Conservation (phyloP, 2,329 filamentous ascomycete species). For the Thermothelomyces thermophilus region DNA sequence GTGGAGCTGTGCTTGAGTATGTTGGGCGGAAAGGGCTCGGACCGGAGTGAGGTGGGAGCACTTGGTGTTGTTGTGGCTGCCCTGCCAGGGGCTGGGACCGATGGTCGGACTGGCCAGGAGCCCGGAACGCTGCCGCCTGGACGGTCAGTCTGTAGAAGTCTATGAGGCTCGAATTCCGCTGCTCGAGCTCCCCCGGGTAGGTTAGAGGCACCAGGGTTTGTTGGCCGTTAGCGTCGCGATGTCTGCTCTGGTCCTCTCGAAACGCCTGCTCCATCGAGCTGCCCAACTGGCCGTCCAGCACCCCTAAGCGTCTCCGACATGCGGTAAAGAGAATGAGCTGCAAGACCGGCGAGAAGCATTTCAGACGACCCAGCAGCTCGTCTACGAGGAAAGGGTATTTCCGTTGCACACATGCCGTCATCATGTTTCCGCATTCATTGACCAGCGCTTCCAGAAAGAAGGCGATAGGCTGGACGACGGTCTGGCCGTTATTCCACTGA, state of each 20-base stretch:
- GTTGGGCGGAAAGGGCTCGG: background rate
- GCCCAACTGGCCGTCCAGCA: conserved; percentile 19
- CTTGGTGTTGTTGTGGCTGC: background rate
- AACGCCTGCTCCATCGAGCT: conserved; percentile 23
- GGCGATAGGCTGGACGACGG: conserved; percentile 32
- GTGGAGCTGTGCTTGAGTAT: background rate
- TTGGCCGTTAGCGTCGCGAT: conserved; percentile 7
- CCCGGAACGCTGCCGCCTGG: background rate
- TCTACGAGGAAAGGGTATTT: conserved; percentile 30
- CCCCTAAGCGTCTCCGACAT: conserved; percentile 24
- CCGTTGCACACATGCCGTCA: conserved; percentile 14
- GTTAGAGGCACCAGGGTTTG: background rate
- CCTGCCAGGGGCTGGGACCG: background rate
- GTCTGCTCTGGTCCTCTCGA: conserved; percentile 21
- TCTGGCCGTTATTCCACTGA: conserved; percentile 17
- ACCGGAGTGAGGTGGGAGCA: background rate
- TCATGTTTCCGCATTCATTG: conserved; percentile 34
- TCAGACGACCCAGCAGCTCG: conserved; percentile 29
- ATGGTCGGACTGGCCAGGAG: background rate
- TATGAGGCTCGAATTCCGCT: conserved; percentile 20
- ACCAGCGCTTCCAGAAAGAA: conserved; percentile 40
- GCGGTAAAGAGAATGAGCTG: conserved; percentile 30
- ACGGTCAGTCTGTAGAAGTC: conserved; percentile 6
- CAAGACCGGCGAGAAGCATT: conserved; percentile 27
- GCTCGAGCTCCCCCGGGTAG: conserved; percentile 12